Percentiles rank a stretch among this genome's conserved stretches.
Evolutionary conservation across 352 stramenopile species (phyloP).

Genomic region (Globisporangium okanoganense): DNA sequence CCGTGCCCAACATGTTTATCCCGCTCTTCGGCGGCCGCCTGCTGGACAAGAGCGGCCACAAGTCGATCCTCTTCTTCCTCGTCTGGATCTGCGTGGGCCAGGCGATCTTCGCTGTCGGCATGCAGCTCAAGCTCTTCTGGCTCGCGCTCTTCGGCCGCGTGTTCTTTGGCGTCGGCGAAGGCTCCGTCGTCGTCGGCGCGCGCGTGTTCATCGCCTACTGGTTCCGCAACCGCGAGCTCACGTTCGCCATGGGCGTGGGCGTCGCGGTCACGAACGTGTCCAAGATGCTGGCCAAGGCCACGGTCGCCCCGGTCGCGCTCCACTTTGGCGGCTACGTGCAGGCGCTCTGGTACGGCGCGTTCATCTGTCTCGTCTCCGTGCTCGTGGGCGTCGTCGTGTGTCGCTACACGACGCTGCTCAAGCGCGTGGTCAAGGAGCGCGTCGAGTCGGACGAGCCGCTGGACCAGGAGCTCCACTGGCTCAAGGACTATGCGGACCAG

Average conservation of each 20-base stretch:
- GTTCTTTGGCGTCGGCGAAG: conserved; percentile 80
- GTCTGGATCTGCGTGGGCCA: conserved; percentile 80
- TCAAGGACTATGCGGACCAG: conserved; percentile 64
- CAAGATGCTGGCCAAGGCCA: conserved; percentile 91
- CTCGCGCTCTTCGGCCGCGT: conserved; percentile 75
- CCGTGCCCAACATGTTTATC: conserved; percentile 82
- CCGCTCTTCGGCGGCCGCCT: conserved; percentile 72
- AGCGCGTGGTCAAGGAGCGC: conserved; percentile 58
- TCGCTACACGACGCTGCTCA: conserved; percentile 56
- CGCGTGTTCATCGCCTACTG: conserved; percentile 83
- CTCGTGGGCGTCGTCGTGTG: conserved; percentile 53
- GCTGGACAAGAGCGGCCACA: conserved; percentile 75
- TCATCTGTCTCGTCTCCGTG: conserved; percentile 52
- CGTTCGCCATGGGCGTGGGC: conserved; percentile 84
- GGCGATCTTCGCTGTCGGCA: conserved; percentile 72
- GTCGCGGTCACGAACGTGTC: conserved; percentile 89
- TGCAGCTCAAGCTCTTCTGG: conserved; percentile 72
- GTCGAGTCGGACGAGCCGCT: conserved; percentile 50
- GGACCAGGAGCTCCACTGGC: conserved; percentile 57
- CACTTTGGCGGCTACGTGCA: conserved; percentile 84
- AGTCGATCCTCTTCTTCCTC: conserved; percentile 77
- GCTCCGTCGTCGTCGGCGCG: conserved; percentile 73
- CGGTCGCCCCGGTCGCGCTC: conserved; percentile 78
- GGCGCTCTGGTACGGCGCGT: conserved; percentile 78
- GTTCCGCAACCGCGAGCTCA: conserved; percentile 82